Base-by-base conservation (phyloP, 2,329 filamentous ascomycete genomes). In the Diplodia sapinea region DNA sequence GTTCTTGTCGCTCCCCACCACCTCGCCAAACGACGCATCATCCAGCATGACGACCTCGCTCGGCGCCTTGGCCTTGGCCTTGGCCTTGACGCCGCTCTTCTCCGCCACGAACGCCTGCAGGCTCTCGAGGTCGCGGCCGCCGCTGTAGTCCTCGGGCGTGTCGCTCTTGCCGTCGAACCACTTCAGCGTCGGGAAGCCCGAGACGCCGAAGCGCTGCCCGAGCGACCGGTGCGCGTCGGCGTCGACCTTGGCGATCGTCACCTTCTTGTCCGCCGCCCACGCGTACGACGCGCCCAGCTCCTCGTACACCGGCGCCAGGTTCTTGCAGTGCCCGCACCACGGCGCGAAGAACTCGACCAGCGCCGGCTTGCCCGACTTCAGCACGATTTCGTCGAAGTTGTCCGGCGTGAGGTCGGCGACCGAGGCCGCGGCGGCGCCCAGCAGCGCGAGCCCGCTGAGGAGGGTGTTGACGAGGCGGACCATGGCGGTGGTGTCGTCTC, bases 251-350 rank as follows among this genome's bases (percentile, higher is more conserved):
- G 91, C 95, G 76, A 99, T 93, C 77, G 90, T 89, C 66, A 99
- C 88, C 76, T 90, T 89, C 78, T 89, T 84, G 83, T 93, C 82
- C 71, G 89, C 88, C 71, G 89, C 88, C 75, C 87, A 88, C 71
- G 91, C 88, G 79, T 94, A 96, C 51, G 85, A 83, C 61, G 84
- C 79, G 56, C 88, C 95, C 52, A 99, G 88, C 78, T 99, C 92
- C 79, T 99, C 95, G 81, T 96, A 99, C 69, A 96, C 84, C 61
- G 95, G 96, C 17, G 95, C 95, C 40, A 99, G 91, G 76, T 84
- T 96, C 87, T 98, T 98, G 92, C 95, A 99, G 86, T 99, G 95
- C 38, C 95, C 96, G 77, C 95, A 99, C 95, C 95, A 99, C 29
- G 94, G 94, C 40, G 95, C 95, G 78, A 96, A 98, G 87, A 99